Percentiles rank a stretch among this genome's conserved stretches.
Evolutionary conservation across 179 eudicot species (phyloP).

Genomic region (Heliamphora pulchella): DNA sequence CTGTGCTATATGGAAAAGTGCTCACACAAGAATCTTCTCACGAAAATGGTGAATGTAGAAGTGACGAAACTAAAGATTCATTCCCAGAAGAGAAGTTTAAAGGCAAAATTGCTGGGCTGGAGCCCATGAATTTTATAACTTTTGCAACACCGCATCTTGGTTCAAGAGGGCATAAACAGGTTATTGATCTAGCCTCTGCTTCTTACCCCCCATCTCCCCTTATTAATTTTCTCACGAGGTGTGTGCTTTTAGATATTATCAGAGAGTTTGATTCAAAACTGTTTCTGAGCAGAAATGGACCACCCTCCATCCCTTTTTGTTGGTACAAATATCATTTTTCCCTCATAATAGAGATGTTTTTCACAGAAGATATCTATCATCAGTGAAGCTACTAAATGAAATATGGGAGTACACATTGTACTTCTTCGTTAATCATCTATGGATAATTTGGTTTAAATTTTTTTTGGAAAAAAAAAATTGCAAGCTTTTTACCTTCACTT

Average conservation of each 20-base stretch:
- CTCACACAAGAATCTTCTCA: constrained; percentile 18
- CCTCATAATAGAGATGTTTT: not conserved
- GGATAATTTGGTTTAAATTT: not conserved
- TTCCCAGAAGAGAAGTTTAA: constrained; percentile 29
- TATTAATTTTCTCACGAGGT: not conserved
- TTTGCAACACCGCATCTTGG: constrained; percentile 94
- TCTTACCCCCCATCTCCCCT: not conserved
- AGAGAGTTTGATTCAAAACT: not conserved
- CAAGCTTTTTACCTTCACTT: not conserved
- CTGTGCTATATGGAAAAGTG: constrained; percentile 45
- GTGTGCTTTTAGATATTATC: not conserved
- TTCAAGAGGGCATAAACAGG: constrained; percentile 88
- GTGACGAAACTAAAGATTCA: constrained; percentile 22
- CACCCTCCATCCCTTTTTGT: not conserved
- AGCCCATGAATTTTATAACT: constrained; percentile 86
- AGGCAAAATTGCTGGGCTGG: constrained; percentile 74
- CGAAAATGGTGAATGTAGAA: constrained; percentile 22
- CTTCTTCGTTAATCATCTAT: not conserved
- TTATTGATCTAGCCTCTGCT: constrained; percentile 17
- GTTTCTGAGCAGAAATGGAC: not conserved
- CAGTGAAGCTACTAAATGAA: too few relatives aligned
- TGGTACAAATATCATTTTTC: too few relatives aligned
- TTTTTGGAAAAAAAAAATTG: not conserved
- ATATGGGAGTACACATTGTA: not conserved
- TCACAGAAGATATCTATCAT: not conserved